Percentiles rank a stretch among this genome's conserved stretches.
Evolutionary conservation across 192 early-diverging fungal genomes (phyloP).

Genomic region (Pecoramyces ruminantium): DNA sequence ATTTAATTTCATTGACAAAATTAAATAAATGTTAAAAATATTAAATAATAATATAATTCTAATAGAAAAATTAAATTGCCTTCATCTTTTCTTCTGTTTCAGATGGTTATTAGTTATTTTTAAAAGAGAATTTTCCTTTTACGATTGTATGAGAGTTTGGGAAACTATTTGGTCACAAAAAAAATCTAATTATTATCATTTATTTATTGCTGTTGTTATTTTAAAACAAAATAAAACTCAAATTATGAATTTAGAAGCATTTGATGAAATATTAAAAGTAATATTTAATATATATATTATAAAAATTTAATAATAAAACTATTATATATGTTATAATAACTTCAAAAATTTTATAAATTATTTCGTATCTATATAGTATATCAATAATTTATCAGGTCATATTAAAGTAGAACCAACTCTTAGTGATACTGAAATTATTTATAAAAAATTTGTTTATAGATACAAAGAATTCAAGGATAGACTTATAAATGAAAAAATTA

Average conservation of each 20-base stretch:
- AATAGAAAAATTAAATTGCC: constrained; percentile 51
- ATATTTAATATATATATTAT: too few species aligned
- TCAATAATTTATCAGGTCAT: not conserved
- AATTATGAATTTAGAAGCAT: constrained; percentile 61
- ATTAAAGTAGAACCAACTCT: not conserved
- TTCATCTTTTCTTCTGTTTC: constrained; percentile 95
- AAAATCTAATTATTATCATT: constrained; percentile 59
- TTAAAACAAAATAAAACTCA: constrained; percentile 69
- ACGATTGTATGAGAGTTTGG: constrained; percentile 74
- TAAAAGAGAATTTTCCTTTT: constrained; percentile 90
- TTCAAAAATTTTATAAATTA: too few species aligned
- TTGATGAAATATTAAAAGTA: constrained; percentile 88
- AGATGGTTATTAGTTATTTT: constrained; percentile 94
- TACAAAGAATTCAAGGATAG: not conserved
- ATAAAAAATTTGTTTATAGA: not conserved
- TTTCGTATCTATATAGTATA: not conserved
- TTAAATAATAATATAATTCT: too few species aligned
- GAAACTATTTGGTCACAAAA: constrained; percentile 68
- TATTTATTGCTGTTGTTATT: constrained; percentile 90
- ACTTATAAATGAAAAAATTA: not conserved
- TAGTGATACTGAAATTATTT: not conserved
- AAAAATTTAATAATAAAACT: too few species aligned
- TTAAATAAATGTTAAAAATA: too few species aligned
- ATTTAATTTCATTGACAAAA: too few species aligned
- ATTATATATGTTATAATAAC: too few species aligned